These are phyloP conservation scores for Suillus decipiens DNA, from an alignment of 768 basidiomycete species.

Conservation along the genomic window DNA sequence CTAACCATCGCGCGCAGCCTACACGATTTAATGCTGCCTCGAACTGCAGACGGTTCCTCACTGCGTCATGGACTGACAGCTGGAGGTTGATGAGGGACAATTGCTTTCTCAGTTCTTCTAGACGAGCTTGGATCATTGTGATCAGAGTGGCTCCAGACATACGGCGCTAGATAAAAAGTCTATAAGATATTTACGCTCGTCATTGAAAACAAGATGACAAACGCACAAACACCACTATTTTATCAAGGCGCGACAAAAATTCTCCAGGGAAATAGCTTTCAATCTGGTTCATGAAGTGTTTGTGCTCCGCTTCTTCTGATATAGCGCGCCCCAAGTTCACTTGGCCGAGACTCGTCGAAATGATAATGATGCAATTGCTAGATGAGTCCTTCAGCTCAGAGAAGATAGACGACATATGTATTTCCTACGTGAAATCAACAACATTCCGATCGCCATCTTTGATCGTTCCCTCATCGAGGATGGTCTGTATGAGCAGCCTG, in stretches of 20 bases:
- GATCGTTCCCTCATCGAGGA: slow-evolving; percentile 46
- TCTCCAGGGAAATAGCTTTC: slow-evolving; percentile 8
- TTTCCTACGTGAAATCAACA: slow-evolving; percentile 10
- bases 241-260: slow-evolving; percentile 10
- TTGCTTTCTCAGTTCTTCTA: slow-evolving; percentile 11
- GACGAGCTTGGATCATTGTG: slow-evolving; percentile 6
- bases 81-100: slow-evolving; percentile 7
- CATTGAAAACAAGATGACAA: background rate
- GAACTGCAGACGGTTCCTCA: background rate
- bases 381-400: background rate
- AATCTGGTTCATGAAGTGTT: slow-evolving; percentile 9
- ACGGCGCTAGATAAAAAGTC: slow-evolving; percentile 5
- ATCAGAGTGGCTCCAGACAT: slow-evolving; percentile 5
- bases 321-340: background rate
- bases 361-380: slow-evolving; percentile 12
- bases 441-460: slow-evolving; percentile 36
- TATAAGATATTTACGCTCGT: background rate
- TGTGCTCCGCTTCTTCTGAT: slow-evolving; percentile 8
- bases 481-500: slow-evolving; percentile 44
- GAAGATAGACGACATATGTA: background rate
- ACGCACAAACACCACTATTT: slow-evolving; percentile 12
- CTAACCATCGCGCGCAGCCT: slow-evolving; percentile 9
- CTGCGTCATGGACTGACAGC: slow-evolving; percentile 1
- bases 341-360: slow-evolving; percentile 12
- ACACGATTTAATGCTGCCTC: background rate